Percentiles rank a stretch among this genome's conserved stretches.
Evolutionary conservation across 2,329 filamentous ascomycete species (phyloP).

Genomic region (Sclerotinia trifoliorum): DNA sequence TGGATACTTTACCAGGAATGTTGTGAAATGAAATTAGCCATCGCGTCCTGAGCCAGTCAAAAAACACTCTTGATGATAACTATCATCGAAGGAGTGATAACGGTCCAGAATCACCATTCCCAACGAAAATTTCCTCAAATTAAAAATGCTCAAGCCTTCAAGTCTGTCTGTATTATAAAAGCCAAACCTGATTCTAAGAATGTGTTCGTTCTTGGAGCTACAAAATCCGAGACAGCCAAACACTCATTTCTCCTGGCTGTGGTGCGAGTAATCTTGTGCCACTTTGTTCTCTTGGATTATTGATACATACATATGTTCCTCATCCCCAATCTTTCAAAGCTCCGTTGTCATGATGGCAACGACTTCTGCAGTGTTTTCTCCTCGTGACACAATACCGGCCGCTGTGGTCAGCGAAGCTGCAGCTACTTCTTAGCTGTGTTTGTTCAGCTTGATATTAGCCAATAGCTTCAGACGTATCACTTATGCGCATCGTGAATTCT

Average conservation of each 20-base stretch:
- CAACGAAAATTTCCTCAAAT: neutral
- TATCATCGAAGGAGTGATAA: neutral
- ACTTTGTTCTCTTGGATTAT: slow-evolving; percentile 20
- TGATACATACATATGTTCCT: slow-evolving; percentile 14
- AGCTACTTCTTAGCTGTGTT: neutral
- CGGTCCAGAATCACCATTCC: slow-evolving; percentile 3
- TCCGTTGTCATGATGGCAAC: slow-evolving; percentile 17
- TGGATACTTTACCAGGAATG: slow-evolving; percentile 13
- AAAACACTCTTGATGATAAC: neutral
- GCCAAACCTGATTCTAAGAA: neutral
- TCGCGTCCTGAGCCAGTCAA: slow-evolving; percentile 6
- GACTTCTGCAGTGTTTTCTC: slow-evolving; percentile 6
- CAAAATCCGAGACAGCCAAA: slow-evolving; percentile 19
- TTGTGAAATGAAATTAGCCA: neutral
- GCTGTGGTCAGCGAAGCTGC: slow-evolving; percentile 11
- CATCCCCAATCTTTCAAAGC: neutral
- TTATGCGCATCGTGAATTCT: neutral
- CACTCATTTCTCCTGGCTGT: slow-evolving; percentile 17
- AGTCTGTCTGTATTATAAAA: neutral
- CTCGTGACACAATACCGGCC: slow-evolving; percentile 9
- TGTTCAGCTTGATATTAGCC: neutral
- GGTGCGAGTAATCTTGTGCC: slow-evolving; percentile 21
- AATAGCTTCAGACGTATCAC: slow-evolving; percentile 1
- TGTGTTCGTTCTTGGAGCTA: slow-evolving; percentile 7
- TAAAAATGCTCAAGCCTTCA: neutral